phyloP scores from a whole-genome alignment of 2,329 filamentous ascomycete species.

The Colletotrichum graminicola region DNA sequence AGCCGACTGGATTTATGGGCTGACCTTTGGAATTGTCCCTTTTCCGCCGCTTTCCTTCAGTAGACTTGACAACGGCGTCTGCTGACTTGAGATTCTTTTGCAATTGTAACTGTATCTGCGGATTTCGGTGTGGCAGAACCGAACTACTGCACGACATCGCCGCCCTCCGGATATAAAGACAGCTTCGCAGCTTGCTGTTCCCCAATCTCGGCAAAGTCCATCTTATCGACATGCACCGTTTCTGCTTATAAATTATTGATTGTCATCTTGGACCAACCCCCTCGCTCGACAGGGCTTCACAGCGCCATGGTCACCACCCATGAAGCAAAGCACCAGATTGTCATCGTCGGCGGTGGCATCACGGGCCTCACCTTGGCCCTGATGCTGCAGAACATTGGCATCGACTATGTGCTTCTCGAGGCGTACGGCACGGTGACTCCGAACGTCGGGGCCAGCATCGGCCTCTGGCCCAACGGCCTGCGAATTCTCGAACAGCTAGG shows the following conservation, averaged over 20 bases:
- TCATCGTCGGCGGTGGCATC: conserved; percentile 46
- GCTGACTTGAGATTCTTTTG: not conserved
- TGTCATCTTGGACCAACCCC: rapidly evolving
- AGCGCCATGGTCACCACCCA: conserved; percentile 8
- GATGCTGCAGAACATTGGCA: conserved; percentile 57
- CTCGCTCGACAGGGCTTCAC: not conserved
- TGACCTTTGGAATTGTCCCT: conserved; percentile 10
- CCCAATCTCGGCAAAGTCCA: not conserved
- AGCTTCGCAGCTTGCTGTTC: not conserved
- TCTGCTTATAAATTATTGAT: too few species aligned
- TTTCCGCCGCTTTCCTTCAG: not conserved
- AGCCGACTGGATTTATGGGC: not conserved
- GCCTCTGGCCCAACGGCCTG: conserved; percentile 55
- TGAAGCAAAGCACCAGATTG: conserved; percentile 34
- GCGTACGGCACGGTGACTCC: conserved; percentile 56
- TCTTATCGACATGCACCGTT: not conserved
- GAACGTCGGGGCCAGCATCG: conserved; percentile 61
- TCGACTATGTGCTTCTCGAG: conserved; percentile 65
- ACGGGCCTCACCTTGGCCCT: conserved; percentile 45
- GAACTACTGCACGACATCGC: too few species aligned
- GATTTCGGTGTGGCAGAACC: too few species aligned
- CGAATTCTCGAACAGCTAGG: conserved; percentile 65
- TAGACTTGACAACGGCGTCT: not conserved
- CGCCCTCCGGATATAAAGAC: not conserved
- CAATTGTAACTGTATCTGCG: not conserved